These are phyloP conservation scores for Saccharomyces hybrid DNA, from an alignment of 1,139 yeast genomes.

Conservation along the genomic window DNA sequence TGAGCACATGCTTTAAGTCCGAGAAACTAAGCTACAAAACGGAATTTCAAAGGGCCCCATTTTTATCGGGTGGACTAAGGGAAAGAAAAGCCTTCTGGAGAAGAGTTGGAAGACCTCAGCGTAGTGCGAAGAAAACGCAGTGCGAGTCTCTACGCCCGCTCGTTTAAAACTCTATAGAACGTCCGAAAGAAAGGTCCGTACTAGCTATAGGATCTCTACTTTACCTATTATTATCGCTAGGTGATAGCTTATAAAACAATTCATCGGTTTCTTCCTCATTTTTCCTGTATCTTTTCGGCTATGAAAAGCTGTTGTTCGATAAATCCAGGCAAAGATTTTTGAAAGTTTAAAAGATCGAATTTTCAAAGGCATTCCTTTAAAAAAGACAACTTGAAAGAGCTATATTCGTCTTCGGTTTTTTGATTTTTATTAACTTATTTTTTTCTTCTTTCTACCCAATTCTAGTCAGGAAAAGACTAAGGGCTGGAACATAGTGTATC, in stretches of 20 bases:
- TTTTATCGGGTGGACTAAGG: constrained; percentile 1
- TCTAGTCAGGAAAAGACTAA: neutral
- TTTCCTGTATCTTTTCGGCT: constrained; percentile 1
- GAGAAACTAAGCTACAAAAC: neutral
- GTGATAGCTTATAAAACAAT: neutral
- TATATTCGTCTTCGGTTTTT: neutral
- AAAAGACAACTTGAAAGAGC: neutral
- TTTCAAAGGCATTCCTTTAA: neutral
- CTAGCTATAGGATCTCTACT: neutral
- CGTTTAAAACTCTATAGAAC: neutral
- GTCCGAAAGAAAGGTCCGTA: neutral
- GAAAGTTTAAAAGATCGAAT: neutral
- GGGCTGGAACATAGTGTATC: neutral
- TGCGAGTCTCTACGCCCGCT: neutral
- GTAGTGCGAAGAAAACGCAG: neutral
- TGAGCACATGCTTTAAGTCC: neutral
- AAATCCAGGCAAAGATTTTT: neutral
- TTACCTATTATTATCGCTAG: neutral
- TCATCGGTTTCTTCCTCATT: neutral
- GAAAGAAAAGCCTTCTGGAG: constrained; percentile 1
- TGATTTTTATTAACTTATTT: neutral
- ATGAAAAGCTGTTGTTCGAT: neutral
- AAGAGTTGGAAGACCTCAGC: neutral
- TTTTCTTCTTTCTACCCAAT: neutral
- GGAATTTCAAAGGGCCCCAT: neutral